These are phyloP conservation scores for Aquilaria agallochum DNA, from an alignment of 441 rosid genomes.

Conservation along the genomic window DNA sequence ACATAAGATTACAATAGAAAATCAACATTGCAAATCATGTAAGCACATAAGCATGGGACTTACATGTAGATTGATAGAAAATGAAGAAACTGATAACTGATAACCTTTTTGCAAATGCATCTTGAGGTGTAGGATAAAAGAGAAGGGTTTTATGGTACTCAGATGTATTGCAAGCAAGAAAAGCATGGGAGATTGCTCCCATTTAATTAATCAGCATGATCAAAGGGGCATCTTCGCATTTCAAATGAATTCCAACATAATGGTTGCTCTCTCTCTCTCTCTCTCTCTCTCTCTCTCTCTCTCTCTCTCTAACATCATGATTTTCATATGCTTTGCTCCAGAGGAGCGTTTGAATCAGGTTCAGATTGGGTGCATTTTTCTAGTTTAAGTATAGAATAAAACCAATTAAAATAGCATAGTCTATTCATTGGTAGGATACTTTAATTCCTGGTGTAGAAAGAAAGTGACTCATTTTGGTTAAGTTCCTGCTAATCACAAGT, in stretches of 20 bases:
- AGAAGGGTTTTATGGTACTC: constrained; percentile 36
- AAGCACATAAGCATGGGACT: constrained; percentile 7
- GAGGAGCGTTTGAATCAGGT: constrained; percentile 34
- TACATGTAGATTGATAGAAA: background rate
- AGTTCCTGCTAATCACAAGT: constrained; percentile 32
- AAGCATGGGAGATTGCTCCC: constrained; percentile 38
- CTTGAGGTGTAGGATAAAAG: constrained; percentile 20
- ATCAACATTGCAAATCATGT: constrained; percentile 5
- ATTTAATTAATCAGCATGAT: constrained; percentile 32
- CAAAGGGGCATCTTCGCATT: constrained; percentile 18
- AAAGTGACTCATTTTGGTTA: constrained; percentile 23
- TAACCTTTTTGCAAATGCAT: constrained; percentile 13
- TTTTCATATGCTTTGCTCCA: constrained; percentile 19
- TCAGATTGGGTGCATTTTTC: constrained; percentile 34
- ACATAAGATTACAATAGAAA: constrained; percentile 4
- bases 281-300: background rate
- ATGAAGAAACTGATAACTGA: constrained; percentile 10
- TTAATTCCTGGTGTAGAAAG: constrained; percentile 26
- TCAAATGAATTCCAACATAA: constrained; percentile 3
- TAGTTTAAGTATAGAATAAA: constrained; percentile 27
- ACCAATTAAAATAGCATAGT: constrained; percentile 21
- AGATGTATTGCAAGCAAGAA: constrained; percentile 41
- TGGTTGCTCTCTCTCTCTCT: constrained; percentile 4
- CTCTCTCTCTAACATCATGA: constrained; percentile 5
- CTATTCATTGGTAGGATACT: constrained; percentile 13